phyloP scores from a whole-genome alignment of 139 green algal genomes.

The Tetradesmus lagerheimii region DNA sequence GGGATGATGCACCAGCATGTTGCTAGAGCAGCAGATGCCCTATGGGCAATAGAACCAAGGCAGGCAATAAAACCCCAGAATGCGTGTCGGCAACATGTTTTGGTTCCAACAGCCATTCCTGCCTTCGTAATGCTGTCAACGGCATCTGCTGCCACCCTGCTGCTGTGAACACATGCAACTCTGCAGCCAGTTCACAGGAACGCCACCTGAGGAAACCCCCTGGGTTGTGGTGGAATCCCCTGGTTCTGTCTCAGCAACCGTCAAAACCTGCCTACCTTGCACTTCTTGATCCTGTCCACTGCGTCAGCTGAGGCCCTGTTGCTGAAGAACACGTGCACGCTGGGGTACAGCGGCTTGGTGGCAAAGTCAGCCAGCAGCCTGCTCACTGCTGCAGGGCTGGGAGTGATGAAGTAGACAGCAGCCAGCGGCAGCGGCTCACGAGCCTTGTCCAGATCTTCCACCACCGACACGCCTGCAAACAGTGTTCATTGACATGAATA shows the following conservation, averaged over 20 bases:
- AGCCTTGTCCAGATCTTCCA: slow-evolving; percentile 82
- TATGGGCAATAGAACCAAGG: too few relatives aligned
- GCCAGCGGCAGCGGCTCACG: slow-evolving; percentile 80
- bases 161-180: slow-evolving; percentile 92
- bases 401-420: slow-evolving; percentile 93
- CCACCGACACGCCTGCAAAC: slow-evolving; percentile 56
- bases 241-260: too few relatives aligned
- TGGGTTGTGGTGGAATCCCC: too few relatives aligned
- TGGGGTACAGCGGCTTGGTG: slow-evolving; percentile 66
- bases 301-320: slow-evolving; percentile 49
- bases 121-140: slow-evolving; percentile 68
- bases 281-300: slow-evolving; percentile 70
- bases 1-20: too few relatives aligned
- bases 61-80: too few relatives aligned
- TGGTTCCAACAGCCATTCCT: background rate
- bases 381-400: slow-evolving; percentile 61
- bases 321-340: slow-evolving; percentile 94
- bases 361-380: slow-evolving; percentile 79
- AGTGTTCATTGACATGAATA: slow-evolving; percentile 50
- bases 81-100: slow-evolving; percentile 66
- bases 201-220: too few relatives aligned
- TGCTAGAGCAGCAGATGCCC: too few relatives aligned
- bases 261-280: slow-evolving; percentile 18
- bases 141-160: slow-evolving; percentile 44
- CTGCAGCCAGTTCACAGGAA: too few relatives aligned